Evolutionary conservation across 78 protist species (phyloP).

Genomic region (Dictyostelium discoideum): DNA sequence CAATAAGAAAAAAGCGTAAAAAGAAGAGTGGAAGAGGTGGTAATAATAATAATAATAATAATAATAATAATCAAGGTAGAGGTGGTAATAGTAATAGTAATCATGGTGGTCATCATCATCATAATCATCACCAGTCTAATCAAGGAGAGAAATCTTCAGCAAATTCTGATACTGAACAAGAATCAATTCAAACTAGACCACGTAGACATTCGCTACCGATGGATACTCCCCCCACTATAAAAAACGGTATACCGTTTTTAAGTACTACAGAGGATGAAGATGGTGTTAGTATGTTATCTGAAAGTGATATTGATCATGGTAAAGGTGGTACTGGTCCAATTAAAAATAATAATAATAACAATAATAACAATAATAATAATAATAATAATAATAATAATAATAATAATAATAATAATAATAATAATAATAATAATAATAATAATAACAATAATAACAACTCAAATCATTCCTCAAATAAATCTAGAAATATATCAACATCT

Average conservation of each 20-base stretch:
- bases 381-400: background rate
- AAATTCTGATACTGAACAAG: constrained; percentile 20
- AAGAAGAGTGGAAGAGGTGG: background rate
- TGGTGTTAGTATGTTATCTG: constrained; percentile 34
- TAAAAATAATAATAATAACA: background rate
- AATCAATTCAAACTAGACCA: constrained; percentile 63
- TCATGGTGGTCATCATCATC: background rate
- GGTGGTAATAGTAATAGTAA: background rate
- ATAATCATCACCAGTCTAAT: background rate
- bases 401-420: background rate
- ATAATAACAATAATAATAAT: background rate
- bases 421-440: background rate
- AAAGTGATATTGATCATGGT: constrained; percentile 43
- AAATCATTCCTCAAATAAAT: background rate
- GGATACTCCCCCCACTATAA: constrained; percentile 47
- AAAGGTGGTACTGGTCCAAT: background rate
- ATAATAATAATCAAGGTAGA: background rate
- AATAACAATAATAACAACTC: background rate
- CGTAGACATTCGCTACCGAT: constrained; percentile 72
- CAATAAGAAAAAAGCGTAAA: constrained; percentile 36
- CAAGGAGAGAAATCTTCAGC: constrained; percentile 2
- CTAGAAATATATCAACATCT: background rate
- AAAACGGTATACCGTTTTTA: background rate
- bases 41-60: background rate
- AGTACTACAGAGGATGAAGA: constrained; percentile 74